Evolutionary conservation across 2,329 filamentous ascomycete genomes (phyloP).

Genomic region (Colletotrichum tabaci): DNA sequence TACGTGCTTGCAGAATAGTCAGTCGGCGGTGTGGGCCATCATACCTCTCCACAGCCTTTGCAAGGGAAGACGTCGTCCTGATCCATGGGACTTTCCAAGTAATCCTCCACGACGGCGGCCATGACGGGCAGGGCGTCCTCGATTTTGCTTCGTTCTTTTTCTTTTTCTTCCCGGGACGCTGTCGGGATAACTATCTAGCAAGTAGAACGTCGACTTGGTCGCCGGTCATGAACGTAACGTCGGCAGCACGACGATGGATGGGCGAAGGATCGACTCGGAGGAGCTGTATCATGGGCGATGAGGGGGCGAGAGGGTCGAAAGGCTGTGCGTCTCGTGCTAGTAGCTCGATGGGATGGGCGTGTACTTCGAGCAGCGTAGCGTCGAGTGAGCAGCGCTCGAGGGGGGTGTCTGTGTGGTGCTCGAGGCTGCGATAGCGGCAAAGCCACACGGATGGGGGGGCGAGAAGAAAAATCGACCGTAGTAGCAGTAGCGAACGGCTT

Average conservation of each 20-base stretch:
- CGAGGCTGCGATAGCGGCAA: slow-evolving; percentile 29
- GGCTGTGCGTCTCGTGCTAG: slow-evolving; percentile 40
- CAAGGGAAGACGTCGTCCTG: slow-evolving; percentile 89
- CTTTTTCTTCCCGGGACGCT: slow-evolving; percentile 24
- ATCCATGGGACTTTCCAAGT: slow-evolving; percentile 77
- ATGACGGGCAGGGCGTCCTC: slow-evolving; percentile 51
- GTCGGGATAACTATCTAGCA: slow-evolving; percentile 36
- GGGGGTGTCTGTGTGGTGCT: slow-evolving; percentile 26
- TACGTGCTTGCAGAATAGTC: slow-evolving; percentile 37
- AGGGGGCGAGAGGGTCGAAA: slow-evolving; percentile 25
- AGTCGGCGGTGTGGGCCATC: slow-evolving; percentile 45
- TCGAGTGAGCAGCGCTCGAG: slow-evolving; percentile 34
- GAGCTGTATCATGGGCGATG: slow-evolving; percentile 37
- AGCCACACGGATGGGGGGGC: slow-evolving; percentile 19
- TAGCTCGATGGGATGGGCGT: slow-evolving; percentile 34
- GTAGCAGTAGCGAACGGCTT: slow-evolving; percentile 13
- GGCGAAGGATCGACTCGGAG: slow-evolving; percentile 24
- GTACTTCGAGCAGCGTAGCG: slow-evolving; percentile 28
- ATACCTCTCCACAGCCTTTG: slow-evolving; percentile 93
- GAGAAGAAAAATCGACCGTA: slow-evolving; percentile 2
- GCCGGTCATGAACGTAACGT: slow-evolving; percentile 36
- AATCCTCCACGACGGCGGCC: slow-evolving; percentile 71
- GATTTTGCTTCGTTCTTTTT: too few relatives aligned
- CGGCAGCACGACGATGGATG: slow-evolving; percentile 18
- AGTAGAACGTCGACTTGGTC: slow-evolving; percentile 22